Evolutionary conservation across 352 stramenopile genomes (phyloP).

Genomic region (Pythium brassicae): DNA sequence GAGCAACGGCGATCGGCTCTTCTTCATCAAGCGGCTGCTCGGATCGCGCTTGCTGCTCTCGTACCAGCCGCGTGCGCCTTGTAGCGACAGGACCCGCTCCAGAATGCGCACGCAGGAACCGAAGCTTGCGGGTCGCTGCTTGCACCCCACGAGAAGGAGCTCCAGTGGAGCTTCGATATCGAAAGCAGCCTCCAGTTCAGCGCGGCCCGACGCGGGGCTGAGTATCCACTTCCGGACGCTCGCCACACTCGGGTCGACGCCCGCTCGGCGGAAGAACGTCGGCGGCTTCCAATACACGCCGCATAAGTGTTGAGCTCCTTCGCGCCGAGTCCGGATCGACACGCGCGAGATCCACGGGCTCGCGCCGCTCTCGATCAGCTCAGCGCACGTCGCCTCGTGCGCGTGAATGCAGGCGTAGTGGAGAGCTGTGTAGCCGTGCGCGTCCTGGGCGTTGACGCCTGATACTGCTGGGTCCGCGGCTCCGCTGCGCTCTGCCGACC

Average conservation of each 20-base stretch:
- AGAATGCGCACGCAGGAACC: slow-evolving; percentile 17
- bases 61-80: neutral
- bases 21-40: slow-evolving; percentile 18
- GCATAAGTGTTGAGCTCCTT: slow-evolving; percentile 16
- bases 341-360: slow-evolving; percentile 20
- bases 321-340: slow-evolving; percentile 12
- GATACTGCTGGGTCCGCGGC: neutral
- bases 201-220: neutral
- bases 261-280: slow-evolving; percentile 1
- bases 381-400: slow-evolving; percentile 21
- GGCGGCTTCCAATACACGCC: slow-evolving; percentile 30
- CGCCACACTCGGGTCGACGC: slow-evolving; percentile 2
- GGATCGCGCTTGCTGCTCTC: neutral
- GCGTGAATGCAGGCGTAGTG: slow-evolving; percentile 48
- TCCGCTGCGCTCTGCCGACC: neutral
- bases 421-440: slow-evolving; percentile 46
- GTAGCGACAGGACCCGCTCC: neutral
- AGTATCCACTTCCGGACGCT: slow-evolving; percentile 3
- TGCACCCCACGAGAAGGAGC: slow-evolving; percentile 19
- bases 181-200: slow-evolving; percentile 5
- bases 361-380: slow-evolving; percentile 29
- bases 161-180: slow-evolving; percentile 25
- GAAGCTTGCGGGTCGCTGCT: slow-evolving; percentile 2
- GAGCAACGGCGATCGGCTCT: slow-evolving; percentile 23
- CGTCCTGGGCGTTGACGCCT: slow-evolving; percentile 32